Evolutionary conservation across 345 rosid genomes (phyloP).

Genomic region (Rhizophora mangle): DNA sequence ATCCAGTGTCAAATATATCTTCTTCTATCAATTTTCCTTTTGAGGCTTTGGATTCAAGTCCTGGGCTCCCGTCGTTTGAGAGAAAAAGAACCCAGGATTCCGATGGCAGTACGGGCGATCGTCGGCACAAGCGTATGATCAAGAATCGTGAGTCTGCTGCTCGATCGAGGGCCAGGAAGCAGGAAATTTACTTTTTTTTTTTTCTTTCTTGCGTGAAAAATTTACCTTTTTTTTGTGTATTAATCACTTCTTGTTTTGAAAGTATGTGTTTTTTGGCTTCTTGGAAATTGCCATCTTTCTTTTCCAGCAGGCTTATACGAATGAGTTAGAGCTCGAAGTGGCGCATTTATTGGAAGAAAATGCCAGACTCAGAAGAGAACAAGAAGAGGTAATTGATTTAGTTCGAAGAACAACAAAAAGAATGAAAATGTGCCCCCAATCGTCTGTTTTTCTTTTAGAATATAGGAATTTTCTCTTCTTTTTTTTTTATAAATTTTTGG

Average conservation of each 20-base stretch:
- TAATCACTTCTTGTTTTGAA: not conserved
- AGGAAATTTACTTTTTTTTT: constrained; percentile 38
- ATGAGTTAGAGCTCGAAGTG: constrained; percentile 57
- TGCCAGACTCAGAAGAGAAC: constrained; percentile 55
- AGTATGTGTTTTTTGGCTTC: not conserved
- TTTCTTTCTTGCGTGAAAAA: not conserved
- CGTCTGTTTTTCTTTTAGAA: too few species aligned
- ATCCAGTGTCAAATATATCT: constrained; percentile 26
- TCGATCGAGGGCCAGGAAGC: constrained; percentile 79
- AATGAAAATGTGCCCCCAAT: too few species aligned
- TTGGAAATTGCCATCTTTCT: constrained; percentile 7
- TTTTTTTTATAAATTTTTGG: too few species aligned
- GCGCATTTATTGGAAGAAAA: constrained; percentile 55
- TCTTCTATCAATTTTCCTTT: constrained; percentile 29
- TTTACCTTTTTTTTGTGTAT: not conserved
- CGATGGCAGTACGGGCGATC: constrained; percentile 37
- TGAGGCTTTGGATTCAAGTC: constrained; percentile 34
- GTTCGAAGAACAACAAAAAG: too few species aligned
- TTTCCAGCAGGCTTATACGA: constrained; percentile 62
- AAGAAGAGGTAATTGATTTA: constrained; percentile 50
- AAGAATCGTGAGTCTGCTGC: constrained; percentile 89
- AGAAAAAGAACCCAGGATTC: constrained; percentile 48
- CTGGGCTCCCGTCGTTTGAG: constrained; percentile 33
- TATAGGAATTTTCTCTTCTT: too few species aligned
- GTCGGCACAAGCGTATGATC: constrained; percentile 65